Conservation (phyloP, 257 asterid genomes). For the Capsicum rhomboideum region DNA sequence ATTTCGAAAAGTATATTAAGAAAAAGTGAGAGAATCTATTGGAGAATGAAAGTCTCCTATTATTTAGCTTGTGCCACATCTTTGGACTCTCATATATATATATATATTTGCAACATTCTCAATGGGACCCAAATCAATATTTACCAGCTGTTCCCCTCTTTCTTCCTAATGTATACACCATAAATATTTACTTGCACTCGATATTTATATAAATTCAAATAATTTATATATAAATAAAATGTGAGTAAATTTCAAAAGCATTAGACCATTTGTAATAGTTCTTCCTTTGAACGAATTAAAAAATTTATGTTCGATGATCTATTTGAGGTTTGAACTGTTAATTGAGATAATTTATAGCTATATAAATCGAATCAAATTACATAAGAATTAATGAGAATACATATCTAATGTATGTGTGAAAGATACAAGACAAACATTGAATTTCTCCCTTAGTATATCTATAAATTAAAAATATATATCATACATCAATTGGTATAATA, state of each 20-base stretch:
- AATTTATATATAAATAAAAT: neutral
- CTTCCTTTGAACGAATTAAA: no score
- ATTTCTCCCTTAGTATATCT: no score
- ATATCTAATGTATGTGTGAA: no score
- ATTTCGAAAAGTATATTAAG: neutral
- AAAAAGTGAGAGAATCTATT: constrained; percentile 34
- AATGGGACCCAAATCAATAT: constrained; percentile 50
- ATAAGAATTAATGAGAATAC: no score
- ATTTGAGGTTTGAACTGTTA: neutral
- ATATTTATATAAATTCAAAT: neutral
- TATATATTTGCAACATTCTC: constrained; percentile 44
- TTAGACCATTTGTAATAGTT: neutral
- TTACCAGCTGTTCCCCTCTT: constrained; percentile 57
- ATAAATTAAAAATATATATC: no score
- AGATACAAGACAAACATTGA: no score
- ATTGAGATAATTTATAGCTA: neutral
- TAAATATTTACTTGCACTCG: neutral
- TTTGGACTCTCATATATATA: constrained; percentile 25
- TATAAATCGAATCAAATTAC: no score
- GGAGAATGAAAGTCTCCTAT: constrained; percentile 66
- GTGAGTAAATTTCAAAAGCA: neutral
- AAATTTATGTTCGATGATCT: no score
- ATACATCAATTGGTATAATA: no score
- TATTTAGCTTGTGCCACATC: constrained; percentile 29
- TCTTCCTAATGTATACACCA: neutral